Conservation (phyloP, 148 eudicot species). For the Tetragonia tetragonoides region DNA sequence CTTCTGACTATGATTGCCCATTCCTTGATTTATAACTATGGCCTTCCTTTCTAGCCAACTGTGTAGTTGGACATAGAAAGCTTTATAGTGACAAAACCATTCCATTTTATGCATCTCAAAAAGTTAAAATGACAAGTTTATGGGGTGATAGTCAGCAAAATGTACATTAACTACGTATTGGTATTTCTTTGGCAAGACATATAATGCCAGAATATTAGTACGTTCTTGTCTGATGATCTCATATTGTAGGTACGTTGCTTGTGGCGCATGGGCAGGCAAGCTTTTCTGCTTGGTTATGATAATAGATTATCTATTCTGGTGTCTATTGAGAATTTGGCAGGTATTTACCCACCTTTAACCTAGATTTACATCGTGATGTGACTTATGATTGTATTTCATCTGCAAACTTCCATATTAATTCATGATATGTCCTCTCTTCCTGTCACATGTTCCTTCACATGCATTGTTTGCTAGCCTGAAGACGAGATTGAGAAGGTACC, state of each 20-base stretch:
- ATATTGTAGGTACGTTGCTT: constrained; percentile 66
- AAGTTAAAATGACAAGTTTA: neutral
- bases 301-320: constrained; percentile 73
- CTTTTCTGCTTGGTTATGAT: constrained; percentile 94
- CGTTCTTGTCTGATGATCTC: constrained; percentile 10
- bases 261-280: constrained; percentile 97
- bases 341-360: constrained; percentile 32
- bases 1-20: no score
- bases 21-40: no score
- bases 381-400: neutral
- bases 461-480: constrained; percentile 51
- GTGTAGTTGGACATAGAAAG: neutral
- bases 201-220: neutral
- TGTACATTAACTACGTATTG: neutral
- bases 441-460: constrained; percentile 1
- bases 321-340: constrained; percentile 60
- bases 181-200: neutral
- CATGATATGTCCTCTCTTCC: neutral
- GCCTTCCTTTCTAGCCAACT: no score
- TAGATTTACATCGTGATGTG: neutral
- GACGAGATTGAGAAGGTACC: constrained; percentile 75
- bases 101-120: neutral
- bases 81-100: neutral
- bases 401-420: neutral
- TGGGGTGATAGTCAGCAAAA: neutral